Conservation (phyloP, 179 eudicot genomes). For the Monotropa hypopitys region DNA sequence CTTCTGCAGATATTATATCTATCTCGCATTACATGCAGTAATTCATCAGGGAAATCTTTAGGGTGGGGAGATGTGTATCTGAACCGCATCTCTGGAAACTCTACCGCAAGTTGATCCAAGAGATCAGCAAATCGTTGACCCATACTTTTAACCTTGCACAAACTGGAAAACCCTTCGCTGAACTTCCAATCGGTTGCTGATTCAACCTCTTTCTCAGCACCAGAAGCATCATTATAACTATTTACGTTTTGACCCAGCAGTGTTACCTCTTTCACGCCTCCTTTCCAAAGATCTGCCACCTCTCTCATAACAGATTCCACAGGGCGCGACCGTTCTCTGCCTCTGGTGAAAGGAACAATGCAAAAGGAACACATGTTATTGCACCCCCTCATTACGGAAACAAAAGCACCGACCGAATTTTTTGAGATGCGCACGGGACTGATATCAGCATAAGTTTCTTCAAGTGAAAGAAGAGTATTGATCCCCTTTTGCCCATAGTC, state of each 20-base stretch:
- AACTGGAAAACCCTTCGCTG: constrained; percentile 90
- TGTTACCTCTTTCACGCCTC: constrained; percentile 92
- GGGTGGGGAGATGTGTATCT: constrained; percentile 97
- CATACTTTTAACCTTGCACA: constrained; percentile 65
- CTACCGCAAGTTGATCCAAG: constrained; percentile 70
- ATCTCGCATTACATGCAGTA: constrained; percentile 76
- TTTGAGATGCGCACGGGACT: constrained; percentile 81
- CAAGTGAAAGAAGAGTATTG: constrained; percentile 91
- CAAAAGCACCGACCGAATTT: constrained; percentile 76
- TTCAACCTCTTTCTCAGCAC: constrained; percentile 37
- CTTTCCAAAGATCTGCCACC: constrained; percentile 82
- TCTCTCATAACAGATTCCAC: constrained; percentile 85
- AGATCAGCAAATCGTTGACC: constrained; percentile 94
- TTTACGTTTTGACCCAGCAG: constrained; percentile 97
- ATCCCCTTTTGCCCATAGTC: constrained; percentile 96
- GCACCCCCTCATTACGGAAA: constrained; percentile 97
- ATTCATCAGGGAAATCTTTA: constrained; percentile 91
- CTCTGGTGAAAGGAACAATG: constrained; percentile 98
- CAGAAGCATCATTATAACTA: constrained; percentile 91
- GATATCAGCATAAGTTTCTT: constrained; percentile 98
- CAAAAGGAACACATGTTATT: constrained; percentile 99
- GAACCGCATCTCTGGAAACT: constrained; percentile 93
- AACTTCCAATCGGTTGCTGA: constrained; percentile 66
- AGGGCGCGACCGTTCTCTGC: constrained; percentile 93
- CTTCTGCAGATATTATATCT: constrained; percentile 82